phyloP scores from a whole-genome alignment of 108 stramenopile genomes.

The Skeletonema grethae region DNA sequence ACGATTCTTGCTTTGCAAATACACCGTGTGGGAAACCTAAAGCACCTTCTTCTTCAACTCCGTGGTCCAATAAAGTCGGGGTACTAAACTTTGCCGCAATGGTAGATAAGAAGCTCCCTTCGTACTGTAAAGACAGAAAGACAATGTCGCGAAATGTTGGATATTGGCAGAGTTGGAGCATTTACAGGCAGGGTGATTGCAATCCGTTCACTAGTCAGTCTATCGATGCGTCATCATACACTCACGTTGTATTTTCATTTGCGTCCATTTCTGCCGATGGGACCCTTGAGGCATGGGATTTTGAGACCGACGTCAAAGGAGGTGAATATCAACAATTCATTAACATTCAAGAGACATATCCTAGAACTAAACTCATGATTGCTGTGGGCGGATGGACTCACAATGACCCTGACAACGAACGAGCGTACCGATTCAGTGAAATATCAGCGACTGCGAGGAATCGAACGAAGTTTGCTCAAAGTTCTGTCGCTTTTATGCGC shows the following conservation, averaged over 20 bases:
- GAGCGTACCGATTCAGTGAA: slow-evolving; percentile 40
- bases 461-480: slow-evolving; percentile 42
- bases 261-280: slow-evolving; percentile 30
- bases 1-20: slow-evolving; percentile 40
- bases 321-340: slow-evolving; percentile 31
- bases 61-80: slow-evolving; percentile 11
- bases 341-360: slow-evolving; percentile 27
- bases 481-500: slow-evolving; percentile 37
- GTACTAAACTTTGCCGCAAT: slow-evolving; percentile 36
- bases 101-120: slow-evolving; percentile 24
- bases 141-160: slow-evolving; percentile 47
- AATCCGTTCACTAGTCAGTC: slow-evolving; percentile 37
- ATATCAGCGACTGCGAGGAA: slow-evolving; percentile 26
- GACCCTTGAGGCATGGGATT: slow-evolving; percentile 47
- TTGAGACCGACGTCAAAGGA: slow-evolving; percentile 32
- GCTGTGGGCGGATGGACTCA: slow-evolving; percentile 54
- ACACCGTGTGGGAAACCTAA: slow-evolving; percentile 34
- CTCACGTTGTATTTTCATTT: slow-evolving; percentile 47
- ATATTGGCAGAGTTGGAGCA: slow-evolving; percentile 50
- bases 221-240: slow-evolving; percentile 52
- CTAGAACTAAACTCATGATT: slow-evolving; percentile 32
- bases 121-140: slow-evolving; percentile 21
- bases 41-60: slow-evolving; percentile 16
- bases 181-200: slow-evolving; percentile 41
- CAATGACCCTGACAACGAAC: slow-evolving; percentile 50